A percentile compares a stretch with the other conserved stretches of the same genome.
Evolutionary conservation across 2,329 filamentous ascomycete genomes (phyloP).

Genomic region (Aurifilum marmelostoma): DNA sequence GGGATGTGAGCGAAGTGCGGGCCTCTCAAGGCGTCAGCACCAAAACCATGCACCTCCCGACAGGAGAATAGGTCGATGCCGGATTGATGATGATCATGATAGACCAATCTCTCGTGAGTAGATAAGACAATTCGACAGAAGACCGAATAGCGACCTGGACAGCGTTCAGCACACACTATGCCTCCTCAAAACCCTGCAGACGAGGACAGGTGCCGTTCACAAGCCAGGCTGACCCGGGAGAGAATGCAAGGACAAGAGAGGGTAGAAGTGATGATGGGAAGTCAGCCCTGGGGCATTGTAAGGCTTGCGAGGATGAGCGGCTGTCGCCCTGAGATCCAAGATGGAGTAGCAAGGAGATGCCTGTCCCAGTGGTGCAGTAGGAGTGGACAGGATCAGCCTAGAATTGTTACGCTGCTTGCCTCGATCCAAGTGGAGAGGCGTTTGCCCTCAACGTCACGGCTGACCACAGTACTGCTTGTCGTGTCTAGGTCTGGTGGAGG

Average conservation of each 20-base stretch:
- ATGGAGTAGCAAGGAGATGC: constrained; percentile 29
- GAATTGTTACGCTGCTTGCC: constrained; percentile 16
- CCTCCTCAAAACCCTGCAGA: constrained; percentile 5
- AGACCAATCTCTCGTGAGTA: constrained; percentile 38
- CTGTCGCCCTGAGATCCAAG: constrained; percentile 17
- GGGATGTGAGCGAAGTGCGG: constrained; percentile 32
- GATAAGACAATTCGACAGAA: constrained; percentile 10
- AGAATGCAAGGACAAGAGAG: constrained; percentile 13
- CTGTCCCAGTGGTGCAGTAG: constrained; percentile 20
- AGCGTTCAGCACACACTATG: constrained; percentile 22
- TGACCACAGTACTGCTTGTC: constrained; percentile 21
- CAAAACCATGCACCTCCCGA: constrained; percentile 50
- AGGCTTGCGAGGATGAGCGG: constrained; percentile 27
- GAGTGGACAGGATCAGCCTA: constrained; percentile 14
- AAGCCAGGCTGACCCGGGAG: constrained; percentile 13
- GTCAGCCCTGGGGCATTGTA: constrained; percentile 24
- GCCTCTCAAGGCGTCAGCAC: constrained; percentile 47
- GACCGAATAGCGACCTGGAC: constrained; percentile 12
- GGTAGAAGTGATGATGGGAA: constrained; percentile 20
- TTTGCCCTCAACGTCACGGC: constrained; percentile 17
- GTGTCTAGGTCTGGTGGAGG: constrained; percentile 2
- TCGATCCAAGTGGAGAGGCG: constrained; percentile 4
- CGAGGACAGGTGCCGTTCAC: constrained; percentile 2
- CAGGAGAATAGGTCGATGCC: constrained; percentile 46
- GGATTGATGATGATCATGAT: constrained; percentile 53